Percentiles rank a stretch among this genome's conserved stretches.
Conservation (phyloP, 768 basidiomycete genomes). For the Hericium rajendrae region DNA sequence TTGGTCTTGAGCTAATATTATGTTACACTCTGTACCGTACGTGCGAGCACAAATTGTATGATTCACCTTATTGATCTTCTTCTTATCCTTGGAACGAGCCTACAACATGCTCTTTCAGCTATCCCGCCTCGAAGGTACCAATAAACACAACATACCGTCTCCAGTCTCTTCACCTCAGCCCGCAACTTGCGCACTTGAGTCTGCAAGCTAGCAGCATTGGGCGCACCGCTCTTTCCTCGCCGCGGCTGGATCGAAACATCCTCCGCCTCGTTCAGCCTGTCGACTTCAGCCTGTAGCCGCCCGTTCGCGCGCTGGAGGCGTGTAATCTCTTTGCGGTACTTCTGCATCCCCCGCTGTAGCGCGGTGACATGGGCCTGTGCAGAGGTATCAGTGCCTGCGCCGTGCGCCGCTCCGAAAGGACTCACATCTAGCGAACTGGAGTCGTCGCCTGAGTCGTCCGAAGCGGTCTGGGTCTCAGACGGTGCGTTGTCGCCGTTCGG, state of each 20-base stretch:
- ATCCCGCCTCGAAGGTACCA: not conserved
- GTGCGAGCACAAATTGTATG: not conserved
- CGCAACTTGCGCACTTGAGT: not conserved
- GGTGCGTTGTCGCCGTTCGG: not conserved
- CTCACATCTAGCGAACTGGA: no score
- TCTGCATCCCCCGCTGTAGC: slow-evolving; percentile 6
- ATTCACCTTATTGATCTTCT: slow-evolving; percentile 2
- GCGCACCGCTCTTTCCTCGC: not conserved
- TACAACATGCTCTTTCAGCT: not conserved
- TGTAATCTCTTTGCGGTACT: slow-evolving; percentile 9
- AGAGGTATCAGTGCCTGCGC: not conserved
- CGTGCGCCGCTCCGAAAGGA: no score
- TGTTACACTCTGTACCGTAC: not conserved
- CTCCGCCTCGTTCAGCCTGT: slow-evolving; percentile 11
- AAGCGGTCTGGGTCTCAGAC: not conserved
- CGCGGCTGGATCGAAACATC: slow-evolving; percentile 16
- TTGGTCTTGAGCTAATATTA: slow-evolving; percentile 19
- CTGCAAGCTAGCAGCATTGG: not conserved
- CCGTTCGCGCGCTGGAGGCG: slow-evolving; percentile 11
- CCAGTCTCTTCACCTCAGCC: not conserved
- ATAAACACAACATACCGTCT: not conserved
- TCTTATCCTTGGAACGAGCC: not conserved
- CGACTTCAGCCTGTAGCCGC: slow-evolving; percentile 11
- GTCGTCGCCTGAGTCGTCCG: not conserved
- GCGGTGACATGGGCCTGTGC: slow-evolving; percentile 1